phyloP scores from a whole-genome alignment of 371 early-diverging fungal species.

The Zychaea mexicana region DNA sequence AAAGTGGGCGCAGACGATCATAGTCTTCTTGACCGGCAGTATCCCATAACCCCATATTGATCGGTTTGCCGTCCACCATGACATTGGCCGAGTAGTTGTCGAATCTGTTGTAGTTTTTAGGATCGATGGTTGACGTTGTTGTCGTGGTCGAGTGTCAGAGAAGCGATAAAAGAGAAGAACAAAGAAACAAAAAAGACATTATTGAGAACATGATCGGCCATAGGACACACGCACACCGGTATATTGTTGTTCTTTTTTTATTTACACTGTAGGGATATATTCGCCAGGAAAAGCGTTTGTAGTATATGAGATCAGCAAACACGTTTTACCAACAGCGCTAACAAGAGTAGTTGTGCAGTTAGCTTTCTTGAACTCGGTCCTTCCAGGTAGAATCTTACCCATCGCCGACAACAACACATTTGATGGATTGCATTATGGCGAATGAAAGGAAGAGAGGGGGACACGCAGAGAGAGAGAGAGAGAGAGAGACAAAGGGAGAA shows the following conservation, averaged over 20 bases:
- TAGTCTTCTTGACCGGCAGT: slow-evolving; percentile 93
- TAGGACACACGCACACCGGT: too few relatives aligned
- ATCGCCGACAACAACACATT: slow-evolving; percentile 98
- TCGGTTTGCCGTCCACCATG: slow-evolving; percentile 84
- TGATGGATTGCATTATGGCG: slow-evolving; percentile 94
- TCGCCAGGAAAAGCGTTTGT: slow-evolving; percentile 86
- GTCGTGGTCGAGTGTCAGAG: too few relatives aligned
- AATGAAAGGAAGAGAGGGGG: too few relatives aligned
- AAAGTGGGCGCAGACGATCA: slow-evolving; percentile 80
- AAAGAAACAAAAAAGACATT: too few relatives aligned
- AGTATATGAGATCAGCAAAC: slow-evolving; percentile 80
- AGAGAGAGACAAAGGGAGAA: not conserved
- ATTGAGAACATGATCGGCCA: too few relatives aligned
- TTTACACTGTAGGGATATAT: slow-evolving; percentile 80
- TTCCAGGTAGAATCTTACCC: too few relatives aligned
- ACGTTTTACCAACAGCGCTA: slow-evolving; percentile 86
- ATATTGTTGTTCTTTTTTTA: too few relatives aligned
- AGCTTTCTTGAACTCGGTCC: too few relatives aligned
- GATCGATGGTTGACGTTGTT: not conserved
- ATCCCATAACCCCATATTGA: slow-evolving; percentile 89
- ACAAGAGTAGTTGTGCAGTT: slow-evolving; percentile 4
- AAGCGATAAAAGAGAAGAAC: too few relatives aligned
- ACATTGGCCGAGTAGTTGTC: slow-evolving; percentile 88
- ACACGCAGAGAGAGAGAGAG: not conserved
- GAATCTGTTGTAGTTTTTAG: slow-evolving; percentile 42